Base-by-base conservation (phyloP, 805 yeast species). In the Schwanniomyces occidentalis region DNA sequence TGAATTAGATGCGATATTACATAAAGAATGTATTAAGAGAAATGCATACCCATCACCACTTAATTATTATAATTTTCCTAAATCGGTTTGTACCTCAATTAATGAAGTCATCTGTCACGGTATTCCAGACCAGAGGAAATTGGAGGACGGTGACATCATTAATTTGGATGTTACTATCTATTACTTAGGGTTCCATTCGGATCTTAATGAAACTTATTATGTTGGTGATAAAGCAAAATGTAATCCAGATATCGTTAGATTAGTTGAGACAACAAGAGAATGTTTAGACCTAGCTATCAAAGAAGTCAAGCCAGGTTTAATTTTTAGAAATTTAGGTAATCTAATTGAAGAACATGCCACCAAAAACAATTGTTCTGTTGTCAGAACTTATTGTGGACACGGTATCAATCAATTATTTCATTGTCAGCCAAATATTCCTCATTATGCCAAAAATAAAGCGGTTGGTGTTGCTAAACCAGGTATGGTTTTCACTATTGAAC, bases 31-130 rank as follows among this genome's bases (percentile, higher is more conserved):
- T 39, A 70, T 90, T 50, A 87, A 86, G 60, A 77, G 96, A 60
- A 80, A 82, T 45, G 88, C 90, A 3, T 93, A 93, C 58, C 99
- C 99, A 13, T 87, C 96, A 8, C 96, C 99, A 3, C 70, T 91
- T 45, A 93, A 93, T 67, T 93, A 93, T 67, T 90, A 82, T 67
- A 85, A 88, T 62, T 93, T 79, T 67, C 97, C 98, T 27, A 90
- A 89, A 58, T 80, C 93, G 15, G 76, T 87, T 26, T 93, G 99
- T 64, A 88, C 96, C 1, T 88, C 96, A 2, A 83, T 93, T 27
- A 93, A 93, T 62, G 99, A 93, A 69, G 81, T 89, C 38, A 85
- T 93, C 41, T 93, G 99, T 59, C 99, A 93, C 61, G 99, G 99
- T 44, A 85, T 93, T 40, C 99, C 99, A 17, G 99, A 93, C 63